phyloP scores from a whole-genome alignment of 352 stramenopile genomes.

The Peronosclerospora sorghi region DNA sequence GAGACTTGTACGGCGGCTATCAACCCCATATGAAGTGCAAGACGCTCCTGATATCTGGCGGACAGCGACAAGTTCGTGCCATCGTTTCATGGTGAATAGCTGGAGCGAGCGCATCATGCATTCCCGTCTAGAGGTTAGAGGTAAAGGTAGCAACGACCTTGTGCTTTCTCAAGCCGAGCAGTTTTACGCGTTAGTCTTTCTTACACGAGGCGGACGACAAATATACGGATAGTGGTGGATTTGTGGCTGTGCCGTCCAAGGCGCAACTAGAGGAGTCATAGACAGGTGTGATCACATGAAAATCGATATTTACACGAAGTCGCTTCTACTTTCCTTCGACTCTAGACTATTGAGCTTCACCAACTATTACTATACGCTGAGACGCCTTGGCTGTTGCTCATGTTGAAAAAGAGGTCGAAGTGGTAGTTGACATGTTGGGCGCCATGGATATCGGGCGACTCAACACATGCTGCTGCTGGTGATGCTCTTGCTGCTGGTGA shows the following conservation, averaged over 20 bases:
- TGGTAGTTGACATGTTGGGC: constrained; percentile 11
- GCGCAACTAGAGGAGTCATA: not conserved
- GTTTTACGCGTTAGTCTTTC: constrained; percentile 61
- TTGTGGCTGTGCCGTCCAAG: constrained; percentile 39
- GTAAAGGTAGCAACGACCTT: constrained; percentile 46
- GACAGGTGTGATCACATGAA: constrained; percentile 7
- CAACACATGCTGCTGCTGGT: constrained; percentile 15
- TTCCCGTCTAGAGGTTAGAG: constrained; percentile 49
- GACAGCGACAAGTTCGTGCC: constrained; percentile 53
- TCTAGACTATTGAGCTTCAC: constrained; percentile 17
- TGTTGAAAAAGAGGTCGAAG: constrained; percentile 22
- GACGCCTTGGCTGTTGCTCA: constrained; percentile 1
- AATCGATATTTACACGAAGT: constrained; percentile 27
- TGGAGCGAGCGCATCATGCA: constrained; percentile 83
- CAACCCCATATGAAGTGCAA: constrained; percentile 73
- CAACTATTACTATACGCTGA: constrained; percentile 27
- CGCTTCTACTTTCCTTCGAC: constrained; percentile 3
- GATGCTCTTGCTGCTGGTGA: constrained; percentile 3
- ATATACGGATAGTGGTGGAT: constrained; percentile 73
- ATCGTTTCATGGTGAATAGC: constrained; percentile 63
- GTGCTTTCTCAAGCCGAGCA: constrained; percentile 30
- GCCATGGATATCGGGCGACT: constrained; percentile 18
- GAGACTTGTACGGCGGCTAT: constrained; percentile 60
- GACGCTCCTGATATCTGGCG: constrained; percentile 63
- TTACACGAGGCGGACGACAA: constrained; percentile 70